phyloP scores from a whole-genome alignment of 2,329 filamentous ascomycete species.

The Fusarium sp. region DNA sequence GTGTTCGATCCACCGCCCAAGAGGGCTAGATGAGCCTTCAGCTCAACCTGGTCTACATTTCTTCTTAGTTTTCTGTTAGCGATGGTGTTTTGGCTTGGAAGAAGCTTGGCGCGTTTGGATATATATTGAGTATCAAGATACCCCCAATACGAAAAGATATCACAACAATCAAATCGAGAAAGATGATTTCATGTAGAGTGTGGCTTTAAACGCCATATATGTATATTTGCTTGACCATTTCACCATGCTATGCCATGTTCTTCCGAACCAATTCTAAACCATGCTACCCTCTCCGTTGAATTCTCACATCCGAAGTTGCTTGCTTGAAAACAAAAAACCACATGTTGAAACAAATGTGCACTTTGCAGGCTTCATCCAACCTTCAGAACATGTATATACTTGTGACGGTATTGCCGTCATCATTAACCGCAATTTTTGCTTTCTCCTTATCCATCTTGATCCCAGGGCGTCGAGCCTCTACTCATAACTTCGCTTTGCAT shows the following conservation, averaged over 20 bases:
- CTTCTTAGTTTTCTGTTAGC: conserved; percentile 2
- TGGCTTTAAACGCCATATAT: conserved; percentile 21
- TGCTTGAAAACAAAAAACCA: conserved; percentile 36
- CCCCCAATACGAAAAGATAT: conserved; percentile 2
- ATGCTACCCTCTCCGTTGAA: conserved; percentile 22
- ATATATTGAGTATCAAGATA: neutral
- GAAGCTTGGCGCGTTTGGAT: neutral
- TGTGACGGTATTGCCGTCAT: conserved; percentile 11
- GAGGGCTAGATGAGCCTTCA: conserved; percentile 23
- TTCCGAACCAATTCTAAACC: conserved; percentile 25
- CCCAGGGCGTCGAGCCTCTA: conserved; percentile 54
- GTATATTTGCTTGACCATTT: conserved; percentile 31
- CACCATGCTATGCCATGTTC: conserved; percentile 28
- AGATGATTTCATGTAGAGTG: neutral
- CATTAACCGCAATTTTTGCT: conserved; percentile 6
- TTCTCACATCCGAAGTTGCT: conserved; percentile 29
- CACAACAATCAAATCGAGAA: neutral
- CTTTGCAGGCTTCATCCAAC: conserved; percentile 43
- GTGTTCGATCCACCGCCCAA: conserved; percentile 58
- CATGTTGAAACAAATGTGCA: conserved; percentile 29
- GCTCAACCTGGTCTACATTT: neutral
- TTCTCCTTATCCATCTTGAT: conserved; percentile 48
- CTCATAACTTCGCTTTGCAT: conserved; percentile 56
- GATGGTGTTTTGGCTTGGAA: conserved; percentile 16
- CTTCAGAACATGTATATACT: conserved; percentile 48